phyloP scores from a whole-genome alignment of 164 flowering plant species.

The Brasenia schreberi region DNA sequence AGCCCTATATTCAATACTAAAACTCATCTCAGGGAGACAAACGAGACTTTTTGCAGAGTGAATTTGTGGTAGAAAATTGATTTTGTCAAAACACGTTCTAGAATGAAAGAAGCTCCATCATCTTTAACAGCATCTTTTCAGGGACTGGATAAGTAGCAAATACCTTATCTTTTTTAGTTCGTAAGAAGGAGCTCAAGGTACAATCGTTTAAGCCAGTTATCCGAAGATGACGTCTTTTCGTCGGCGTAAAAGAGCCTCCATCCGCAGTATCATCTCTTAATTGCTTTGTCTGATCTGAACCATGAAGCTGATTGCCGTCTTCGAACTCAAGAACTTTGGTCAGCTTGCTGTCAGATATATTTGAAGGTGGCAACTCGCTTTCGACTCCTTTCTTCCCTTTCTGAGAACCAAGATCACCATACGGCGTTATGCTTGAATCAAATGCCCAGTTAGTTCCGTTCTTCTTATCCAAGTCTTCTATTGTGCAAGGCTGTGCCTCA shows the following conservation, averaged over 20 bases:
- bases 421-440: slow-evolving; percentile 16
- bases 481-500: slow-evolving; percentile 52
- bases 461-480: slow-evolving; percentile 88
- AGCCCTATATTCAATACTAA: no score
- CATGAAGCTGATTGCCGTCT: not conserved
- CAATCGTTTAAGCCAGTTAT: not conserved
- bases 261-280: not conserved
- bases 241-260: not conserved
- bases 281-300: not conserved
- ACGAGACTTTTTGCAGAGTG: no score
- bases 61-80: no score
- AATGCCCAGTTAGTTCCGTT: slow-evolving; percentile 72
- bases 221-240: not conserved
- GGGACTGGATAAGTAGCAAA: no score
- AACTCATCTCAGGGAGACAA: no score
- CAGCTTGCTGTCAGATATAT: not conserved
- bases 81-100: no score
- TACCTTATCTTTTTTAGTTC: not conserved
- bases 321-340: not conserved
- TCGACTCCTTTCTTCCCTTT: slow-evolving; percentile 14
- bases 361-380: not conserved
- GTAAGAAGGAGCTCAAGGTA: not conserved
- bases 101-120: no score
- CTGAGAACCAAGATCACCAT: slow-evolving; percentile 11
- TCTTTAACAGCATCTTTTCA: no score